Base-by-base conservation (phyloP, 352 stramenopile genomes). In the Thraustochytrium sp. region DNA sequence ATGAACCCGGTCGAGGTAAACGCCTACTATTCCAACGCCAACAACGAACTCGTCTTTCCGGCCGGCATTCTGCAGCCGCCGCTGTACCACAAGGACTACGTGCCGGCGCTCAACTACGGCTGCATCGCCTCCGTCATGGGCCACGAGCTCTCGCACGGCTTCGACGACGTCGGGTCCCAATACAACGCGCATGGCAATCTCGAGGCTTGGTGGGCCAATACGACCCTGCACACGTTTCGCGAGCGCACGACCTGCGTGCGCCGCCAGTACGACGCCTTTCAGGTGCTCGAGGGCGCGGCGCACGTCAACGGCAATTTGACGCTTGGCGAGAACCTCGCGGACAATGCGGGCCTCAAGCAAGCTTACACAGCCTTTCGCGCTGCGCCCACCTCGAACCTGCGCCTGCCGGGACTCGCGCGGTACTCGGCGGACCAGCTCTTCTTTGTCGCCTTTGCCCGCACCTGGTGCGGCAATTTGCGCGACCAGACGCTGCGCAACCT, bases 131-230 rank as follows among this genome's bases (percentile, higher is more conserved):
- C 89, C 13, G 89, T 98, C 53, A 96, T 98, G 61, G 95, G 94
- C 5, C 94, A 98, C 84, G 95, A 98, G 86, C 93, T 98, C 86
- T 98, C 93, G 1, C 95, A 98, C 84, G 94, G 94, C 13, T 98
- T 98, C 85, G 95, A 98, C 83, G 92, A 95, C 63, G 90, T 94
- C 36, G 95, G 94, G 2, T 88, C 92, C 46, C 94, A 96, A 76
- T 97, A 92, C 74, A 90, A 93, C 68, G 93, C 88, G 49, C 83
- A 92, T 38, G 95, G 95, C 8, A 97, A 97, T 55, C 88, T 98
- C 62, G 85, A 92, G 0, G 89, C 96, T 85, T 98, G 94, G 94
- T 98, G 95, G 93, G 94, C 89, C 29, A 86, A 42, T 26, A 21
- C 46, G 34, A 84, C 78, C 1, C n/a, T 36, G 23, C 56, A 78